phyloP scores from a whole-genome alignment of 1,284 basidiomycete genomes.

The Naganishia cerealis region DNA sequence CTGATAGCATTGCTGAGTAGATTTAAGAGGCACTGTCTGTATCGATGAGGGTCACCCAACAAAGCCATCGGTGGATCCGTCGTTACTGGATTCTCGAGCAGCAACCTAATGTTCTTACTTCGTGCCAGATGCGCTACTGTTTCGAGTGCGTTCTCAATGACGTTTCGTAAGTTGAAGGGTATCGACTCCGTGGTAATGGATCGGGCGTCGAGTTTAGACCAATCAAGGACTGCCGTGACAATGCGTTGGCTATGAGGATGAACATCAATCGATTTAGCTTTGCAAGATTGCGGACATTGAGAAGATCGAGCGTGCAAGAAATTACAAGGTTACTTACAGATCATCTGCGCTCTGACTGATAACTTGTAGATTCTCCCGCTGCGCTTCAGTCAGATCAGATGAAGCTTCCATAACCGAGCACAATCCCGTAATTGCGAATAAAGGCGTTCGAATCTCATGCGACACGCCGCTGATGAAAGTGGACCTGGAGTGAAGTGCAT shows the following conservation, averaged over 20 bases:
- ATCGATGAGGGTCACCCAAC: slow-evolving; percentile 48
- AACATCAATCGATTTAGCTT: background rate
- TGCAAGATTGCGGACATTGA: background rate
- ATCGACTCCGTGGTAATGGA: slow-evolving; percentile 54
- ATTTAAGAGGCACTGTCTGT: slow-evolving; percentile 43
- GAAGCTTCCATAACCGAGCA: slow-evolving; percentile 51
- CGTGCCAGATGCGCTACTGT: slow-evolving; percentile 47
- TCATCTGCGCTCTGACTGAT: slow-evolving; percentile 55
- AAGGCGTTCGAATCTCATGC: slow-evolving; percentile 54
- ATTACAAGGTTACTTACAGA: slow-evolving; percentile 35
- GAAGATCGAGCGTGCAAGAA: background rate
- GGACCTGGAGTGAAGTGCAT: slow-evolving; percentile 35
- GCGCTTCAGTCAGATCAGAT: slow-evolving; percentile 48
- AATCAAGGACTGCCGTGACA: slow-evolving; percentile 57
- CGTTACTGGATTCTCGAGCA: slow-evolving; percentile 41
- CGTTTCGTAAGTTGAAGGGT: slow-evolving; percentile 52
- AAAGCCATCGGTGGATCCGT: slow-evolving; percentile 42
- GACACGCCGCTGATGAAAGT: slow-evolving; percentile 48
- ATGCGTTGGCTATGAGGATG: slow-evolving; percentile 44
- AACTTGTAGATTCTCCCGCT: slow-evolving; percentile 54
- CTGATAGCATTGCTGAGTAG: slow-evolving; percentile 47
- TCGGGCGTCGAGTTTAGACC: slow-evolving; percentile 54
- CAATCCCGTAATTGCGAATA: slow-evolving; percentile 53
- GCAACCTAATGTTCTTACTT: slow-evolving; percentile 47
- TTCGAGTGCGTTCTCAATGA: slow-evolving; percentile 47